Conservation (phyloP, 345 rosid genomes). For the Moricandia moricandioides region DNA sequence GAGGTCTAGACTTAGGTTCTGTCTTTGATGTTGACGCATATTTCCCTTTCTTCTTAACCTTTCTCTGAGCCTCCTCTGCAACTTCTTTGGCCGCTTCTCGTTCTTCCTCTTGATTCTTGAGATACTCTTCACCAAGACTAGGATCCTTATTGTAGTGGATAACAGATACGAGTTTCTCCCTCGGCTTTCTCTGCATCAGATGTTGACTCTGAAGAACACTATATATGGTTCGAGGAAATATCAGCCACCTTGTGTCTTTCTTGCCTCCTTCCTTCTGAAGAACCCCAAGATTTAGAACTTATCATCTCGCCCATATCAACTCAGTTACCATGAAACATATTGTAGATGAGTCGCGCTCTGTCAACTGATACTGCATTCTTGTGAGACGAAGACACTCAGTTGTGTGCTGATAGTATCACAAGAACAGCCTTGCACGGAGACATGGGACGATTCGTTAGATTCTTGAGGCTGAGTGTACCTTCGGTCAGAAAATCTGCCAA, state of each 20-base stretch:
- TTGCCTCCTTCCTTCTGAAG: not conserved
- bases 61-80: not conserved
- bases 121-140: not conserved
- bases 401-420: too few species aligned
- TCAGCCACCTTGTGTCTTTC: not conserved
- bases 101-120: not conserved
- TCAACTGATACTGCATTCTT: not conserved
- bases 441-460: not conserved
- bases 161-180: not conserved
- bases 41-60: not conserved
- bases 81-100: not conserved
- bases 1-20: too few species aligned
- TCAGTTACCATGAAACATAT: not conserved
- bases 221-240: not conserved
- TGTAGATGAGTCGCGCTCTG: not conserved
- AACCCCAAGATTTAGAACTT: not conserved
- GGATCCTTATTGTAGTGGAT: not conserved
- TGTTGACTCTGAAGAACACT: not conserved
- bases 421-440: not conserved
- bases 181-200: not conserved
- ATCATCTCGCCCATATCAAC: not conserved
- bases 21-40: not conserved
- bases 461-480: not conserved
- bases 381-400: not conserved
- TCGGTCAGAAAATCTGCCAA: not conserved